Evolutionary conservation across 345 rosid species (phyloP).

Genomic region (Citrus medica): DNA sequence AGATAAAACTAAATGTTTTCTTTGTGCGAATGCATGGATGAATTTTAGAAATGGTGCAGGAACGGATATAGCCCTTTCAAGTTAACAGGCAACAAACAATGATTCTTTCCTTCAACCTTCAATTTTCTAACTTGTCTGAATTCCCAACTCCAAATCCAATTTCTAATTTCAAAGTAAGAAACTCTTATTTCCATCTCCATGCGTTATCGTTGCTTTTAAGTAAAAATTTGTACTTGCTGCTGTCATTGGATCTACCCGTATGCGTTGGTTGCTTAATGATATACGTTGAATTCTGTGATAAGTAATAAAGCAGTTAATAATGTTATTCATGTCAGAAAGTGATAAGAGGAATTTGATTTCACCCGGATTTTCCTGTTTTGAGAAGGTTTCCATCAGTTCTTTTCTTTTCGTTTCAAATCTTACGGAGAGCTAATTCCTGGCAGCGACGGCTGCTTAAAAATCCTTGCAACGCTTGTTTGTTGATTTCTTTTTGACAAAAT

Average conservation of each 20-base stretch:
- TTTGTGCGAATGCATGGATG: background rate
- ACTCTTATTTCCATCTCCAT: background rate
- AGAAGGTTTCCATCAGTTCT: background rate
- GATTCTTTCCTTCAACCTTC: background rate
- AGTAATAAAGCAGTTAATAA: background rate
- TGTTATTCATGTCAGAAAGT: too few relatives aligned
- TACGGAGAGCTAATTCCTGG: background rate
- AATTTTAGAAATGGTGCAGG: background rate
- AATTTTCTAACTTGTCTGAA: background rate
- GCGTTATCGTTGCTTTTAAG: background rate
- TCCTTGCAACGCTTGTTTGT: background rate
- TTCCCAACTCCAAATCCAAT: background rate
- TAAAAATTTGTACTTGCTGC: background rate
- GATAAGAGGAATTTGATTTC: background rate
- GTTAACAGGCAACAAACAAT: slow-evolving; percentile 7
- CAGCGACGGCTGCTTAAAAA: background rate
- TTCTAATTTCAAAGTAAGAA: background rate
- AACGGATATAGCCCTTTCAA: background rate
- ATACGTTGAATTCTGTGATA: too few relatives aligned
- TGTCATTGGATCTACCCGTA: too few relatives aligned
- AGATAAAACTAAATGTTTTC: too few relatives aligned
- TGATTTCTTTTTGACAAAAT: too few relatives aligned
- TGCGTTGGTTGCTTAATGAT: too few relatives aligned
- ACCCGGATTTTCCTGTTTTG: background rate
- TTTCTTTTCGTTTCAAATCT: background rate